Percentiles rank a stretch among this genome's conserved stretches.
Conservation (phyloP, 78 protist species). For the Mantamonas sphyraenae region DNA sequence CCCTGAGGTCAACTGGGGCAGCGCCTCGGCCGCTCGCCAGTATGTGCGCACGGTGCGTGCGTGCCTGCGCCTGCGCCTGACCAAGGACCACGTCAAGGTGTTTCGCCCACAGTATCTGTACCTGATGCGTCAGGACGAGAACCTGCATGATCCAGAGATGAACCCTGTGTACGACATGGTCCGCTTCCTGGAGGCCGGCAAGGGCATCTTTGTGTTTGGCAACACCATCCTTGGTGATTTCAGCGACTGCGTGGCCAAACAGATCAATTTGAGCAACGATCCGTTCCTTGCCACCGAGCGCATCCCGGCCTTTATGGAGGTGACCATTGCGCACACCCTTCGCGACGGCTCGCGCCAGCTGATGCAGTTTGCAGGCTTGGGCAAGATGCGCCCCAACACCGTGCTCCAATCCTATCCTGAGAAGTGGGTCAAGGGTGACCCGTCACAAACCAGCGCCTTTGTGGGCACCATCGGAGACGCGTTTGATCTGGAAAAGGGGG, state of each 20-base stretch:
- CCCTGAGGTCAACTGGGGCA: slow-evolving; percentile 25
- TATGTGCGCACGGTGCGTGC: background rate
- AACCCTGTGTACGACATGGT: too few relatives aligned
- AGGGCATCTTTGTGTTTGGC: background rate
- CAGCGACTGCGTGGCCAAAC: too few relatives aligned
- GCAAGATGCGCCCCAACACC: slow-evolving; percentile 18
- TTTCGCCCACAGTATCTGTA: slow-evolving; percentile 5
- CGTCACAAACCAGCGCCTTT: too few relatives aligned
- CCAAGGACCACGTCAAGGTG: slow-evolving; percentile 6
- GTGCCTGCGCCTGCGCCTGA: background rate
- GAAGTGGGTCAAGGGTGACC: background rate
- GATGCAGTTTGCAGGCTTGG: slow-evolving; percentile 9
- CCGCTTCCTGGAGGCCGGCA: too few relatives aligned
- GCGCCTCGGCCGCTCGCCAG: slow-evolving; percentile 3
- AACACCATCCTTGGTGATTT: background rate
- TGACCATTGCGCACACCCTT: background rate
- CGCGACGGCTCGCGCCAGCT: background rate
- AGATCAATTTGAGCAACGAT: too few relatives aligned
- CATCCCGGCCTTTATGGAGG: background rate
- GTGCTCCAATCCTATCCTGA: background rate
- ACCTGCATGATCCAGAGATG: too few relatives aligned
- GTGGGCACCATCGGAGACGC: background rate
- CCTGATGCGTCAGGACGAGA: too few relatives aligned
- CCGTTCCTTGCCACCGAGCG: too few relatives aligned
- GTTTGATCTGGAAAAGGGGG: background rate